Conservation (phyloP, 2,329 filamentous ascomycete species). For the Aspergillus neoniger region DNA sequence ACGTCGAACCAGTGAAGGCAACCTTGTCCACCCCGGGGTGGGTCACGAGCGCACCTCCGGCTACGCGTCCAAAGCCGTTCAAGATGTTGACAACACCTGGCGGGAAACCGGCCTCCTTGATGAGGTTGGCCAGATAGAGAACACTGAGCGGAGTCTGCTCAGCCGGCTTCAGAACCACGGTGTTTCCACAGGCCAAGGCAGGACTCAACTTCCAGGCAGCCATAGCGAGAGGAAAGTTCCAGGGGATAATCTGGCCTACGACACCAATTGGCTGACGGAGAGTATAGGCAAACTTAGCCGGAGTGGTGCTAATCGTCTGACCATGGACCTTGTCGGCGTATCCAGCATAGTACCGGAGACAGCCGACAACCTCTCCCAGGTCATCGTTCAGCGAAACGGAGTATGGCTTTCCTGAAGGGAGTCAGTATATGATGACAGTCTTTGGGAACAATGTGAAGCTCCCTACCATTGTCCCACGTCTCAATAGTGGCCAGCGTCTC, state of each 20-base stretch:
- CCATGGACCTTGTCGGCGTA: conserved; percentile 92
- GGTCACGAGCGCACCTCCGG: conserved; percentile 33
- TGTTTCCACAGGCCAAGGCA: conserved; percentile 38
- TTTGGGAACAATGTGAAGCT: not conserved
- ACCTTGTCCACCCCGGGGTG: conserved; percentile 39
- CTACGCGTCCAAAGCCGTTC: conserved; percentile 35
- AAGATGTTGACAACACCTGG: conserved; percentile 39
- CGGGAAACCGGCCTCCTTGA: conserved; percentile 39
- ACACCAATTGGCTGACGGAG: conserved; percentile 76
- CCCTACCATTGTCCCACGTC: conserved; percentile 72
- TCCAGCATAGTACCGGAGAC: conserved; percentile 82
- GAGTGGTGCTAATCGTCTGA: conserved; percentile 64
- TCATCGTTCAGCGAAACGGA: conserved; percentile 62
- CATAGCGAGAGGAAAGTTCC: conserved; percentile 86
- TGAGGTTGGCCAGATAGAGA: conserved; percentile 35
- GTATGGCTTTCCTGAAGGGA: conserved; percentile 44
- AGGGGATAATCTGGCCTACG: conserved; percentile 85
- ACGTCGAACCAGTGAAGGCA: conserved; percentile 38
- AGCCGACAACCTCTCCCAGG: conserved; percentile 66
- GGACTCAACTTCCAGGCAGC: conserved; percentile 50
- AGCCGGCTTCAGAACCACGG: conserved; percentile 37
- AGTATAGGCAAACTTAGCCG: conserved; percentile 81
- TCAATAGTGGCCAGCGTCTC: conserved; percentile 67
- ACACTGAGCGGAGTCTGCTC: conserved; percentile 39
- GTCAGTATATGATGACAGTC: conserved; percentile 10